Percentiles rank a stretch among this genome's conserved stretches.
Evolutionary conservation across 1,284 basidiomycete genomes (phyloP).

Genomic region (Coniferiporia weirii): DNA sequence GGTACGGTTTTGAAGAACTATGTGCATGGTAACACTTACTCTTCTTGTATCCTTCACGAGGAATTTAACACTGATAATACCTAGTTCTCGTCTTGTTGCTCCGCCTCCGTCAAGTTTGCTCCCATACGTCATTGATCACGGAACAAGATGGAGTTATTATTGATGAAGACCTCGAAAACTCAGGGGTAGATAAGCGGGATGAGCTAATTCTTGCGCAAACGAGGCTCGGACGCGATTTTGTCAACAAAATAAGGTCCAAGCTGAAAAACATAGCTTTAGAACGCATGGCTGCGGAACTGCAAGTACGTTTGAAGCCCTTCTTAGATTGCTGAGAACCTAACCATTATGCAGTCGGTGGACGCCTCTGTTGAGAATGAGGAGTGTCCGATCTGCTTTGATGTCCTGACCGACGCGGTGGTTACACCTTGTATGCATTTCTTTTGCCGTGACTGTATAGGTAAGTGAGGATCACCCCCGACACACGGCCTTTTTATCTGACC

Average conservation of each 20-base stretch:
- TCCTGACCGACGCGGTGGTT: constrained; percentile 40
- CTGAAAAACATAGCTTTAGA: constrained; percentile 36
- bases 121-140: constrained; percentile 48
- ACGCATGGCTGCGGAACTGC: constrained; percentile 44
- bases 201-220: constrained; percentile 42
- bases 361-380: constrained; percentile 44
- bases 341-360: constrained; percentile 36
- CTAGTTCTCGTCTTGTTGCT: constrained; percentile 47
- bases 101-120: constrained; percentile 52
- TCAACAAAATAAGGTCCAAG: constrained; percentile 40
- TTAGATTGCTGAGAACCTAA: neutral
- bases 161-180: constrained; percentile 34
- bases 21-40: constrained; percentile 30
- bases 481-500: constrained; percentile 4
- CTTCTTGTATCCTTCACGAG: neutral
- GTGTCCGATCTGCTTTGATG: constrained; percentile 51
- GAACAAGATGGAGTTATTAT: constrained; percentile 37
- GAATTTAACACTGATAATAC: neutral
- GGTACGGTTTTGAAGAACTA: constrained; percentile 59
- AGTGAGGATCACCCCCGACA: constrained; percentile 20
- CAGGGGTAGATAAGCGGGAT: constrained; percentile 28
- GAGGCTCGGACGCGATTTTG: constrained; percentile 43
- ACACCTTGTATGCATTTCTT: constrained; percentile 47
- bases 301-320: constrained; percentile 29
- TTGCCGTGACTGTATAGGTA: constrained; percentile 47